Evolutionary conservation across 202 grass and related monocot genomes (phyloP).

Genomic region (Bolboschoenoplectus hybrid): DNA sequence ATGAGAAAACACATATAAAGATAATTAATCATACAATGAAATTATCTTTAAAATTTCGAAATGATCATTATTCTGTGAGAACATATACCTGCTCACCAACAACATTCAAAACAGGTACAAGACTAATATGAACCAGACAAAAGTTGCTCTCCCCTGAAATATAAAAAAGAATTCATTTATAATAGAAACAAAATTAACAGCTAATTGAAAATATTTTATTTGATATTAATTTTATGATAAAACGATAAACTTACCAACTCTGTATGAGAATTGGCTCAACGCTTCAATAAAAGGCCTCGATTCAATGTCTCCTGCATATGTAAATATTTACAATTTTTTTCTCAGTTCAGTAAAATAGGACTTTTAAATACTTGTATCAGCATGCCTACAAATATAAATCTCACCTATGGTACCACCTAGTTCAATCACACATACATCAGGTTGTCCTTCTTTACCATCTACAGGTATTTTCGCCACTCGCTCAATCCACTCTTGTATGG

Average conservation of each 20-base stretch:
- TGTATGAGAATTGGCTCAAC: conserved; percentile 53
- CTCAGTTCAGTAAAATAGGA: background rate
- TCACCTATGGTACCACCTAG: conserved; percentile 96
- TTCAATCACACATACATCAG: conserved; percentile 98
- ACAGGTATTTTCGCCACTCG: conserved; percentile 75
- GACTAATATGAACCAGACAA: conserved; percentile 47
- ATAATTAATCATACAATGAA: background rate
- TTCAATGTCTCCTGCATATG: conserved; percentile 53
- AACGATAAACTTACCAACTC: conserved; percentile 43
- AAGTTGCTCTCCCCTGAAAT: conserved; percentile 47
- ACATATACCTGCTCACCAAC: conserved; percentile 50
- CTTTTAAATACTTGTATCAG: background rate
- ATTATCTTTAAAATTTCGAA: background rate
- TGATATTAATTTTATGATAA: background rate
- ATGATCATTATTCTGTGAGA: conserved; percentile 2
- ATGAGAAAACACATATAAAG: background rate
- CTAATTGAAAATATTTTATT: background rate
- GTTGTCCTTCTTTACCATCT: conserved; percentile 72
- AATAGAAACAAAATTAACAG: conserved; percentile 8
- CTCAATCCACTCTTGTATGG: conserved; percentile 96
- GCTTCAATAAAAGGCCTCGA: conserved; percentile 61
- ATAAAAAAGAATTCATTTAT: background rate
- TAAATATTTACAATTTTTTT: background rate
- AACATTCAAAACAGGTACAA: conserved; percentile 46
- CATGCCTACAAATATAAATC: conserved; percentile 25